Evolutionary conservation across 2,329 filamentous ascomycete genomes (phyloP).

Genomic region (Tothia fuscella): DNA sequence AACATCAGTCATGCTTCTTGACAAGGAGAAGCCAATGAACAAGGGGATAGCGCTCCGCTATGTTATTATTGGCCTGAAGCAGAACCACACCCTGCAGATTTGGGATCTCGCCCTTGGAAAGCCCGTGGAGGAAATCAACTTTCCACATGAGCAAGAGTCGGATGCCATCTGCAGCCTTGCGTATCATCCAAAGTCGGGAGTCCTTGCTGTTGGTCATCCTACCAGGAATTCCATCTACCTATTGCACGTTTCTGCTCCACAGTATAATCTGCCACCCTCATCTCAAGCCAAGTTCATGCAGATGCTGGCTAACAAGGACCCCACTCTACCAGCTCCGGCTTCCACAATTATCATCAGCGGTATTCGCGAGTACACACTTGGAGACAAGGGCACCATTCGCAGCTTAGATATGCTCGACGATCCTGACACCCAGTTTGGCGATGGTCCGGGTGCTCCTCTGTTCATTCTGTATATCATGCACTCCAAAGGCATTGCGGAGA

Average conservation of each 20-base stretch:
- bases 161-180: constrained; percentile 96
- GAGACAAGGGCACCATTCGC: constrained; percentile 71
- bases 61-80: constrained; percentile 95
- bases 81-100: constrained; percentile 95
- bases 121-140: constrained; percentile 91
- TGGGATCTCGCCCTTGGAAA: constrained; percentile 96
- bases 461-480: constrained; percentile 98
- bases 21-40: constrained; percentile 87
- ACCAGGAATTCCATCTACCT: constrained; percentile 97
- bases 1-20: constrained; percentile 87
- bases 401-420: constrained; percentile 79
- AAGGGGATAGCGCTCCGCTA: constrained; percentile 86
- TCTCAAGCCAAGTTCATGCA: constrained; percentile 82
- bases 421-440: constrained; percentile 32
- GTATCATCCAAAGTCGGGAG: constrained; percentile 84
- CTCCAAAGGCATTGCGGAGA: constrained; percentile 65
- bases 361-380: constrained; percentile 87
- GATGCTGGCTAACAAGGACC: constrained; percentile 51
- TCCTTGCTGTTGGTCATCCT: constrained; percentile 89
- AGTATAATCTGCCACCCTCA: constrained; percentile 70
- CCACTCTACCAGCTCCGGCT: constrained; percentile 65
- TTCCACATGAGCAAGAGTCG: constrained; percentile 90
- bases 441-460: constrained; percentile 57
- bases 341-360: constrained; percentile 96
- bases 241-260: constrained; percentile 84